A percentile compares a stretch with the other conserved stretches of the same genome.
Evolutionary conservation across 2,329 filamentous ascomycete genomes (phyloP).

Genomic region (Claviceps lovelessii): DNA sequence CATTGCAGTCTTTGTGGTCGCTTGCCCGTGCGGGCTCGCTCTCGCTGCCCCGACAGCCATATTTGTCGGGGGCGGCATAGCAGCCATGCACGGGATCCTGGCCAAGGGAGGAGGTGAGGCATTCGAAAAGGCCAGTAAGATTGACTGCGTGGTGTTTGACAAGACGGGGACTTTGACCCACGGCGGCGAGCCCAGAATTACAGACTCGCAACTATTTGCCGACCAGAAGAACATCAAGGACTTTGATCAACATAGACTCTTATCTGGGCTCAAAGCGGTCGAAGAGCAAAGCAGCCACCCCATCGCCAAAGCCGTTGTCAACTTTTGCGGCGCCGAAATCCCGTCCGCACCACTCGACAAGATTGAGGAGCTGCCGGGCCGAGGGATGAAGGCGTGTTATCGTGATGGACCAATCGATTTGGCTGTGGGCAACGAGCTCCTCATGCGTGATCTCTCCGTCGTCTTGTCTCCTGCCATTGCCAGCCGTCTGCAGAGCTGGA

Average conservation of each 20-base stretch:
- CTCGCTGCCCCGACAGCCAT: conserved; percentile 77
- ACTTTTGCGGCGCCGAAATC: conserved; percentile 37
- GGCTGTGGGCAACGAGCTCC: conserved; percentile 56
- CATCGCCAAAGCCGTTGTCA: conserved; percentile 54
- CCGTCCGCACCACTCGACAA: conserved; percentile 21
- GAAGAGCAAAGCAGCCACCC: conserved; percentile 65
- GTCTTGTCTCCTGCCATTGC: conserved; percentile 21
- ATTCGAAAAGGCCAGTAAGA: conserved; percentile 67
- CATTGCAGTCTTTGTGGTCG: conserved; percentile 75
- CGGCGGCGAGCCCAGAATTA: conserved; percentile 57
- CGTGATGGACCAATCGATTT: conserved; percentile 29
- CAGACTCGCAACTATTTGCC: conserved; percentile 32
- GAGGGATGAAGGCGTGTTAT: conserved; percentile 50
- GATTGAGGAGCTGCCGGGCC: conserved; percentile 56
- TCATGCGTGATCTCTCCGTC: conserved; percentile 42
- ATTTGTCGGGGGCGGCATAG: conserved; percentile 68
- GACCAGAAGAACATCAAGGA: conserved; percentile 11
- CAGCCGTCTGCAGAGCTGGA: conserved; percentile 39
- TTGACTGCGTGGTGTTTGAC: conserved; percentile 73
- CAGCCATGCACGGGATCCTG: conserved; percentile 65
- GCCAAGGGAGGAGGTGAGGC: conserved; percentile 76
- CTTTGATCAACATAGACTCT: conserved; percentile 18
- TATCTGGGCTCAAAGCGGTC: conserved; percentile 43
- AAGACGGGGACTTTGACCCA: conserved; percentile 76
- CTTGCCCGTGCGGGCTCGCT: conserved; percentile 71